phyloP scores from a whole-genome alignment of 805 yeast genomes.

The Saccharomycopsis oosterbeekiorum region DNA sequence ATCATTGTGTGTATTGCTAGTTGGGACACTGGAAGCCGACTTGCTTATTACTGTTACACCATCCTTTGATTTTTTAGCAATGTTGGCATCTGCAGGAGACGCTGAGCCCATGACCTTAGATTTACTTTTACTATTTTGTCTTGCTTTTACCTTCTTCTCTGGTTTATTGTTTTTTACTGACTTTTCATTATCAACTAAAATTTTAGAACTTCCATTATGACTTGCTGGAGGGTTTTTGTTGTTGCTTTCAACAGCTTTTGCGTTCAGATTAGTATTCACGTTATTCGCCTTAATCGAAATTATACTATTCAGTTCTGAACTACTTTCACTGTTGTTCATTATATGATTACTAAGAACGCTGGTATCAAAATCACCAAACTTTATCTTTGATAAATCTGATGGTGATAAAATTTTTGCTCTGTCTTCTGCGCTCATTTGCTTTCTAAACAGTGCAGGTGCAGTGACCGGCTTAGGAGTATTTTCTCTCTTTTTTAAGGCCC shows the following conservation, averaged over 20 bases:
- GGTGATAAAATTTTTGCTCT: constrained; percentile 56
- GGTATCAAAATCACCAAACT: constrained; percentile 50
- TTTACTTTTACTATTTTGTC: not conserved
- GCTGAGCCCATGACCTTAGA: not conserved
- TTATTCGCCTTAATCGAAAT: not conserved
- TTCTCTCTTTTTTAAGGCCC: constrained; percentile 83
- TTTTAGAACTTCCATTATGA: not conserved
- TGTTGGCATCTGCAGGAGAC: not conserved
- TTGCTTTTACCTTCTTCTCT: not conserved
- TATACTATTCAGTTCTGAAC: not conserved
- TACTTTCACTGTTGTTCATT: not conserved
- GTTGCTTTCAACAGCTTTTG: not conserved
- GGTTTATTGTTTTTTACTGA: not conserved
- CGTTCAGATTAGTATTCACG: not conserved
- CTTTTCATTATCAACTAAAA: not conserved
- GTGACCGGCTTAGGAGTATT: constrained; percentile 51
- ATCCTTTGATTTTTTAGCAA: not conserved
- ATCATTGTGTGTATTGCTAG: not conserved
- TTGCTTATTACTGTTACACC: not conserved
- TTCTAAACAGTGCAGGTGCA: constrained; percentile 27
- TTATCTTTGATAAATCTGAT: constrained; percentile 70
- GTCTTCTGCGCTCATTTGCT: constrained; percentile 34
- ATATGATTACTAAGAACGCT: not conserved
- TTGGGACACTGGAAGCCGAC: not conserved
- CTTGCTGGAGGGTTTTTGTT: not conserved